A percentile compares a stretch with the other conserved stretches of the same genome.
Evolutionary conservation across 2,329 filamentous ascomycete genomes (phyloP).

Genomic region (Cladosporium cucumerinum): DNA sequence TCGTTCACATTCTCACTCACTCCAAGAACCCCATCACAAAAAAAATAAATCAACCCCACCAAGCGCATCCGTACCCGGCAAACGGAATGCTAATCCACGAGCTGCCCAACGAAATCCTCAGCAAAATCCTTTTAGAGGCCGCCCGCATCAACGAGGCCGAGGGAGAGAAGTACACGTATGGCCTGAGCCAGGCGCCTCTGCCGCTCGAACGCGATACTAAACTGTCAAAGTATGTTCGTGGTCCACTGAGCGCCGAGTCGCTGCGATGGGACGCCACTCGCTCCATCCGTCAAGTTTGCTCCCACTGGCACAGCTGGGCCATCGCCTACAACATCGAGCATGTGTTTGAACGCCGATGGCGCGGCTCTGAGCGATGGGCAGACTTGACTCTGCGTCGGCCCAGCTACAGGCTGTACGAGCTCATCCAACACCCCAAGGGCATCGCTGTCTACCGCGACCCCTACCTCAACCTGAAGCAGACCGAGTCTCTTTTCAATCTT

Average conservation of each 20-base stretch:
- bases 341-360: constrained; percentile 52
- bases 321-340: constrained; percentile 50
- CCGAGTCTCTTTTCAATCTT: constrained; percentile 44
- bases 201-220: constrained; percentile 42
- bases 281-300: constrained; percentile 49
- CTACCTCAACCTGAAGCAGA: constrained; percentile 48
- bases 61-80: not conserved
- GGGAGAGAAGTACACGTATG: constrained; percentile 51
- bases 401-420: constrained; percentile 46
- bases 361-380: constrained; percentile 51
- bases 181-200: constrained; percentile 48
- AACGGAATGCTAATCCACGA: constrained; percentile 42
- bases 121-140: constrained; percentile 49
- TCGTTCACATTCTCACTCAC: not conserved
- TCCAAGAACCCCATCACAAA: not conserved
- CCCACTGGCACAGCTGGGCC: constrained; percentile 53
- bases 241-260: constrained; percentile 49
- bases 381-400: constrained; percentile 44
- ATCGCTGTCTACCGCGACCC: constrained; percentile 53
- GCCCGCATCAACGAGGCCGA: constrained; percentile 47
- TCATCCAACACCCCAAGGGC: constrained; percentile 46
- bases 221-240: constrained; percentile 50
- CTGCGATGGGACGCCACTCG: constrained; percentile 51
- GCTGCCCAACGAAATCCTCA: constrained; percentile 52
- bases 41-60: not conserved